Percentiles rank a stretch among this genome's conserved stretches.
Evolutionary conservation across 2,329 filamentous ascomycete species (phyloP).

Genomic region (Cladosporium austrohemisphaericum): DNA sequence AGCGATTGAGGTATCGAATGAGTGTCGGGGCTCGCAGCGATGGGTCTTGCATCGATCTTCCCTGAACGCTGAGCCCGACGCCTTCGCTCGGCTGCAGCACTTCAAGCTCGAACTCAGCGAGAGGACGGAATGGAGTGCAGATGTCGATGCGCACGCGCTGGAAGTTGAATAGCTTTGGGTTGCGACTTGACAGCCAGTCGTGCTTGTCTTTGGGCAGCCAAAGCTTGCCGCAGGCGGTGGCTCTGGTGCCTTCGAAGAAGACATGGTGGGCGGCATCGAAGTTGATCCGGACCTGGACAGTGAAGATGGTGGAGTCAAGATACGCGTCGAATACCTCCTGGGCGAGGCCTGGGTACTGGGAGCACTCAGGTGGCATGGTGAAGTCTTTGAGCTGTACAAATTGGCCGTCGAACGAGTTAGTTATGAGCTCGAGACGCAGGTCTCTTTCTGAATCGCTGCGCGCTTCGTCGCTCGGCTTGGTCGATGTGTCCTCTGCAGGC

Average conservation of each 20-base stretch:
- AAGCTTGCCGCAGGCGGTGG: slow-evolving; percentile 3
- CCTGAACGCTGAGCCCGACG: neutral
- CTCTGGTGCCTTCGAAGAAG: slow-evolving; percentile 17
- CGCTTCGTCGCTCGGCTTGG: neutral
- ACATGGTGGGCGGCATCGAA: slow-evolving; percentile 19
- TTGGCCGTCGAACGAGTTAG: neutral
- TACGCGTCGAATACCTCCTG: slow-evolving; percentile 15
- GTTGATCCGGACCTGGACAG: slow-evolving; percentile 21
- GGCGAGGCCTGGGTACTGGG: neutral
- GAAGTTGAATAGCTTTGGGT: neutral
- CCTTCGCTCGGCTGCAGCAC: neutral
- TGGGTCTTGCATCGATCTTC: neutral
- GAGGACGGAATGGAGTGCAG: slow-evolving; percentile 10
- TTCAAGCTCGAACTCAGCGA: neutral
- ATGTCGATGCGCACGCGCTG: slow-evolving; percentile 3
- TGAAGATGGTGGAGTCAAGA: slow-evolving; percentile 15
- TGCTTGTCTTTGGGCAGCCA: neutral
- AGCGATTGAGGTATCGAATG: no score
- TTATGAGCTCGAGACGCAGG: neutral
- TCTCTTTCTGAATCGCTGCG: neutral
- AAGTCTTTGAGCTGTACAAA: slow-evolving; percentile 1
- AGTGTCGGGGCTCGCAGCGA: no score
- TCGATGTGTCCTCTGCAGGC: no score
- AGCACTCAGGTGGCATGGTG: neutral
- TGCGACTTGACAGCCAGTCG: neutral